Evolutionary conservation across 176 grass and related monocot genomes (phyloP).

Genomic region (bread wheat (Triticum aestivum)): DNA sequence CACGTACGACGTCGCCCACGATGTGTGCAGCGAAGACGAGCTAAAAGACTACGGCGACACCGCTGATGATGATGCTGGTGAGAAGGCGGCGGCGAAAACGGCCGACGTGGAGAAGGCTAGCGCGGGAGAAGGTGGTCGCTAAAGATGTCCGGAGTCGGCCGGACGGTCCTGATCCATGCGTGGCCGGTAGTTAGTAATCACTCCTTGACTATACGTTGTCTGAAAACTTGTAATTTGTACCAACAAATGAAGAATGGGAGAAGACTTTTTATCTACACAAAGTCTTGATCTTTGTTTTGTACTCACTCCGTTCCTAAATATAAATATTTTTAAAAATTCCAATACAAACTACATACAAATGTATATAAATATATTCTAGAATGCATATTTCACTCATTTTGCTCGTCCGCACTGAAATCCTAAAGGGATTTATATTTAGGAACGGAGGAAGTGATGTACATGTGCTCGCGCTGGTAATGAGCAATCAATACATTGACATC

Average conservation of each 20-base stretch:
- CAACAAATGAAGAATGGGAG: not conserved
- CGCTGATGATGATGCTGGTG: not conserved
- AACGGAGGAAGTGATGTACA: too few species aligned
- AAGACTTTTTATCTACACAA: not conserved
- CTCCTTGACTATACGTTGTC: not conserved
- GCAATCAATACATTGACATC: too few species aligned
- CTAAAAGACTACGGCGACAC: not conserved
- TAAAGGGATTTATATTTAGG: too few species aligned
- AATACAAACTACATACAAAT: too few species aligned
- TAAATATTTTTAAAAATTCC: too few species aligned
- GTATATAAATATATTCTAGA: too few species aligned
- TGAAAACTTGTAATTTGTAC: not conserved
- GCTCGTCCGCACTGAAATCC: too few species aligned
- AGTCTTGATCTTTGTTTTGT: not conserved
- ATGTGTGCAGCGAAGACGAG: slow-evolving; percentile 6
- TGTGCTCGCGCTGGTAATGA: too few species aligned
- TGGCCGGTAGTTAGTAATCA: too few species aligned
- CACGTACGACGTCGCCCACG: slow-evolving; percentile 84
- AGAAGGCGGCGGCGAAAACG: not conserved
- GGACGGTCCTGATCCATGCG: not conserved
- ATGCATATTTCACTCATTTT: too few species aligned
- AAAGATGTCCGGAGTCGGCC: not conserved
- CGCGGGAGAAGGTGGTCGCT: not conserved
- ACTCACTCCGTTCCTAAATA: too few species aligned
- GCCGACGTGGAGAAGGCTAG: slow-evolving; percentile 45